Evolutionary conservation across 2,329 filamentous ascomycete genomes (phyloP).

Genomic region (Cladosporium sp.): DNA sequence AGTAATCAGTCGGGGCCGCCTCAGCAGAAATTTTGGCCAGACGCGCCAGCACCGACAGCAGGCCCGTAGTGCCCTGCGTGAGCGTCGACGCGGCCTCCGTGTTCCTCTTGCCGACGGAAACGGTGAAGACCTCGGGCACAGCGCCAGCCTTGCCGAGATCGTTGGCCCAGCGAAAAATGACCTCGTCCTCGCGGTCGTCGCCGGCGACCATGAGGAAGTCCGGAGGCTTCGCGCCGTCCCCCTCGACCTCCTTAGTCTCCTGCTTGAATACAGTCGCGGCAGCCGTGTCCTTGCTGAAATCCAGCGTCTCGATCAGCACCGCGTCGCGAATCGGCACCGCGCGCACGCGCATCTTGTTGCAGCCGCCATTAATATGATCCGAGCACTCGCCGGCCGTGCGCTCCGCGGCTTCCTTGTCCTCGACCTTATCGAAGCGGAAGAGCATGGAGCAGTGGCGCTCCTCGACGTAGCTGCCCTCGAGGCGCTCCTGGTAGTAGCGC

Average conservation of each 20-base stretch:
- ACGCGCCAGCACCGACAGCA: conserved; percentile 26
- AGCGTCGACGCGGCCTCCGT: conserved; percentile 81
- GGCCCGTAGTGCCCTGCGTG: conserved; percentile 86
- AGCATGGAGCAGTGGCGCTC: conserved; percentile 86
- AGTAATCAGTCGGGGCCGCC: conserved; percentile 11
- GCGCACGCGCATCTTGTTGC: conserved; percentile 74
- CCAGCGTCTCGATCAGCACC: conserved; percentile 75
- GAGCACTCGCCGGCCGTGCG: conserved; percentile 84
- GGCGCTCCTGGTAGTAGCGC: conserved; percentile 82
- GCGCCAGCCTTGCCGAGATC: conserved; percentile 52
- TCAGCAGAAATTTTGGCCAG: conserved; percentile 27
- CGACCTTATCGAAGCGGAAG: conserved; percentile 81
- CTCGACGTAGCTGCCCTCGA: conserved; percentile 81
- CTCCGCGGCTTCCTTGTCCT: conserved; percentile 67
- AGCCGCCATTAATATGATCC: conserved; percentile 91
- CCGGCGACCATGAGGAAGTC: conserved; percentile 89
- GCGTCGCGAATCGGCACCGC: conserved; percentile 71
- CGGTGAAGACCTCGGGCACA: conserved; percentile 63
- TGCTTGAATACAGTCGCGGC: conserved; percentile 60
- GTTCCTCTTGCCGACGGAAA: conserved; percentile 79
- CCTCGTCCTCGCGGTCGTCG: conserved; percentile 88
- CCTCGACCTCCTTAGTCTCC: conserved; percentile 25
- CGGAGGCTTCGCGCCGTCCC: conserved; percentile 38
- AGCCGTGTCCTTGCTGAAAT: conserved; percentile 83
- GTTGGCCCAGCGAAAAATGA: conserved; percentile 93